Base-by-base conservation (phyloP, 345 rosid genomes). In the Eucalyptus tenuipes region DNA sequence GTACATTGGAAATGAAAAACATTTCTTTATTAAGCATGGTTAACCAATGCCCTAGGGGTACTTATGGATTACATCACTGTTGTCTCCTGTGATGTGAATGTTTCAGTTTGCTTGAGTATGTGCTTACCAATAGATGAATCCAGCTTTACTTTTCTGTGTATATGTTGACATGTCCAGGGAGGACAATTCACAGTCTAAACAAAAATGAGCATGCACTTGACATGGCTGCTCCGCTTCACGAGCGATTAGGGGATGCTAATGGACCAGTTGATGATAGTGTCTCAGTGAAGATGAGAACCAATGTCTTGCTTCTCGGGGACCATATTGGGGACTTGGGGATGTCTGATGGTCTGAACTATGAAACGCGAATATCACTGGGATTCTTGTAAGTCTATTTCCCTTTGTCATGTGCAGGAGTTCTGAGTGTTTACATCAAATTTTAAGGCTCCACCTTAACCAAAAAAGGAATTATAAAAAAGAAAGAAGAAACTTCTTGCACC, bases 131-230 rank as follows among this genome's bases (percentile, higher is more conserved):
- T 22, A 81, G 29, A 64, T 59, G 33, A 18, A 71, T 86, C 17
- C 52, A 33, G 59, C 29, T 53, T 25, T 59, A 52, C 48, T 49
- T 47, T 40, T 80, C 45, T 59, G 86, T 79, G 44, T 86, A 57
- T 24, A 86, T 79, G 20, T 12, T 37, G 88, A 53, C 87, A 10
- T 47, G 85, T 87, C 24, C 96, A 96, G 97, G 98, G 86, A 95
- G 95, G 95, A 91, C 92, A 52, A 97, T 97, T 91, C 99, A 96
- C 57, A 93, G 93, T 90, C 93, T 95, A 89, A 97, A 96, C 91
- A 97, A 97, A 91, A 97, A 97, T 88, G 96, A 96, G 89, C 99
- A 94, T 89, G 98, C 98, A 89, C 94, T 96, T 88, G 99, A 95
- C 90, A 96, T 96, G 97, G 95, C 98, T 92, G 94, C 94, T 92